Evolutionary conservation across 2,329 filamentous ascomycete species (phyloP).

Genomic region (Colletotrichum neosansevieriae): DNA sequence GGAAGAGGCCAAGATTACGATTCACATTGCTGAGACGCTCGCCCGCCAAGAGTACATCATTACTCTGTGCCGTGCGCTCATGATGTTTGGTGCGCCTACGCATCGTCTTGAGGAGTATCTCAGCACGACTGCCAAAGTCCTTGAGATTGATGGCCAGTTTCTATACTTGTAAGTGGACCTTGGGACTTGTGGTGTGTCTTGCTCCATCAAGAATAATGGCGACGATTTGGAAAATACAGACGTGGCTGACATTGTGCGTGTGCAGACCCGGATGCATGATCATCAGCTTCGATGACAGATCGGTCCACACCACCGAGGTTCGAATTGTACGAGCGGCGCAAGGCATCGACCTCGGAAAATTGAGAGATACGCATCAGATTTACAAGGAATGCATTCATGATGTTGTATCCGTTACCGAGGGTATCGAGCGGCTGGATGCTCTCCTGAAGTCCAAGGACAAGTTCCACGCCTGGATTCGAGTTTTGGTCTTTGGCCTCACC

Average conservation of each 20-base stretch:
- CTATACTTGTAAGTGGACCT: conserved; percentile 70
- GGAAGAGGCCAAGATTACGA: conserved; percentile 54
- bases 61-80: conserved; percentile 84
- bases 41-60: conserved; percentile 85
- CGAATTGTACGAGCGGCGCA: conserved; percentile 71
- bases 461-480: conserved; percentile 63
- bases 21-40: conserved; percentile 74
- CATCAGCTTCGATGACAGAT: conserved; percentile 83
- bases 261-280: conserved; percentile 86
- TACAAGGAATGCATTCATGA: conserved; percentile 76
- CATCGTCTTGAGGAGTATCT: conserved; percentile 92
- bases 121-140: conserved; percentile 83
- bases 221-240: too few relatives aligned
- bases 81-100: conserved; percentile 90
- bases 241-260: neutral
- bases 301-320: conserved; percentile 75
- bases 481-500: conserved; percentile 78
- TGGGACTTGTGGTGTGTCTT: neutral
- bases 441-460: conserved; percentile 68
- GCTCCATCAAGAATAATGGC: neutral
- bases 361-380: conserved; percentile 70
- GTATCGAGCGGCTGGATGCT: conserved; percentile 63
- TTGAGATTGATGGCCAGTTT: conserved; percentile 90
- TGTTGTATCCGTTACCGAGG: conserved; percentile 68
- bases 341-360: conserved; percentile 71